Conservation (phyloP, 1,284 basidiomycete species). For the Malassezia furfur region DNA sequence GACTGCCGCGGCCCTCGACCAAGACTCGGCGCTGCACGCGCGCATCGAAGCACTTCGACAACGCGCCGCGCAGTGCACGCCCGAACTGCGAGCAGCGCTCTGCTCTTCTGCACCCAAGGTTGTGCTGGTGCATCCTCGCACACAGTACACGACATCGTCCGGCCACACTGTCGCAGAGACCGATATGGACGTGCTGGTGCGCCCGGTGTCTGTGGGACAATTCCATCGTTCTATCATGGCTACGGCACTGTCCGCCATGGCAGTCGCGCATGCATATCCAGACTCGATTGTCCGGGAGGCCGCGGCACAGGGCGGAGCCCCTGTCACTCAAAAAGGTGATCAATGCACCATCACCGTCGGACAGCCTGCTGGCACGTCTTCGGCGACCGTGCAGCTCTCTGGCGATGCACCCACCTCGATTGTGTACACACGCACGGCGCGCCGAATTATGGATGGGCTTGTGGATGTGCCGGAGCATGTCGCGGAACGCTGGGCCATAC, state of each 20-base stretch:
- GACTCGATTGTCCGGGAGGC: conserved; percentile 24
- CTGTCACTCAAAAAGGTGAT: not conserved
- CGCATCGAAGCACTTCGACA: conserved; percentile 29
- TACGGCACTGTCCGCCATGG: conserved; percentile 38
- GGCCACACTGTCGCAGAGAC: conserved; percentile 13
- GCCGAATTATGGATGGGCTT: conserved; percentile 32
- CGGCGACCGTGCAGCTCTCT: conserved; percentile 24
- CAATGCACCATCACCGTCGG: conserved; percentile 30
- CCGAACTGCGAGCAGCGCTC: conserved; percentile 17
- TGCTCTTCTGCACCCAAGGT: conserved; percentile 41
- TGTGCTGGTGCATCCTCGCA: conserved; percentile 34
- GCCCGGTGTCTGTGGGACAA: conserved; percentile 36
- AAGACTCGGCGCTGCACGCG: conserved; percentile 21
- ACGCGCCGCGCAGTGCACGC: conserved; percentile 20
- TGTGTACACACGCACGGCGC: conserved; percentile 33
- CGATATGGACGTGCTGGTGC: conserved; percentile 31
- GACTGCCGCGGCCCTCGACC: conserved; percentile 28
- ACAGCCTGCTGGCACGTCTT: conserved; percentile 39
- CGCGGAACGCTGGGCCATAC: not conserved
- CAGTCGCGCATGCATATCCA: conserved; percentile 21
- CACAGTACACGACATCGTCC: conserved; percentile 28
- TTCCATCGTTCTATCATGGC: conserved; percentile 40
- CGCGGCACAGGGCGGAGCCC: not conserved
- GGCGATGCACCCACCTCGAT: conserved; percentile 20
- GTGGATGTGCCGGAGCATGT: conserved; percentile 20